Conservation (phyloP, 495 filamentous ascomycete species). For the Cryomyces minteri region DNA sequence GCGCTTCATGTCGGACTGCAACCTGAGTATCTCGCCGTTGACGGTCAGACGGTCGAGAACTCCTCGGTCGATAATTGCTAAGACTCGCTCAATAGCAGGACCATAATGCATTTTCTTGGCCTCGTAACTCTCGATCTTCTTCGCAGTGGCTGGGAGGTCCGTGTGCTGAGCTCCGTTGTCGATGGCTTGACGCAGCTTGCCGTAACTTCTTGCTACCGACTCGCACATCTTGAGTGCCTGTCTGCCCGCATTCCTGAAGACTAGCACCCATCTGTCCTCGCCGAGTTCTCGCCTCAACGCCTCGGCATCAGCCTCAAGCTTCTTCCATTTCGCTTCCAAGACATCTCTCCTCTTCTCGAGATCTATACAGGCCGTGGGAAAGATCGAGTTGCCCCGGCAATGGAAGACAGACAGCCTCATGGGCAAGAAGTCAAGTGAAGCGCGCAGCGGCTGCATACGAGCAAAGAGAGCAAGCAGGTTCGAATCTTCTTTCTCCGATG, state of each 20-base stretch:
- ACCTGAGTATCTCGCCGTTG: constrained; percentile 77
- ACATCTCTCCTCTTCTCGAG: constrained; percentile 48
- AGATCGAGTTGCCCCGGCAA: constrained; percentile 48
- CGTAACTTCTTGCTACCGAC: constrained; percentile 69
- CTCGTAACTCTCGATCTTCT: constrained; percentile 84
- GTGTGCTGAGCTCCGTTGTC: constrained; percentile 54
- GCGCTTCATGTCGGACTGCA: constrained; percentile 64
- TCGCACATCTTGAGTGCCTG: constrained; percentile 92
- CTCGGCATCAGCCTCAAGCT: constrained; percentile 74
- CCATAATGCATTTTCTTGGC: constrained; percentile 90
- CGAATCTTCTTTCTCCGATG: constrained; percentile 46
- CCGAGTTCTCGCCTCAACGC: constrained; percentile 70
- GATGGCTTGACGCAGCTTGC: constrained; percentile 62
- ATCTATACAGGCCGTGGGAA: constrained; percentile 82
- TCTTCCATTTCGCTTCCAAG: constrained; percentile 64
- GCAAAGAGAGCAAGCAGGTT: constrained; percentile 74
- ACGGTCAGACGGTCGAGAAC: constrained; percentile 81
- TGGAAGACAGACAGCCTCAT: constrained; percentile 85
- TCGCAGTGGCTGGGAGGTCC: constrained; percentile 43
- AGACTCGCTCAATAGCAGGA: constrained; percentile 78
- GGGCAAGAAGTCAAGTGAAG: constrained; percentile 89
- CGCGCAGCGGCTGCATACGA: constrained; percentile 80
- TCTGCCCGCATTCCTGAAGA: constrained; percentile 82
- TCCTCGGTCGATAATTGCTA: constrained; percentile 82
- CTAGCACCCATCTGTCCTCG: constrained; percentile 87